Evolutionary conservation across 73 alveolate genomes (phyloP).

Genomic region (Halteria grandinella): DNA sequence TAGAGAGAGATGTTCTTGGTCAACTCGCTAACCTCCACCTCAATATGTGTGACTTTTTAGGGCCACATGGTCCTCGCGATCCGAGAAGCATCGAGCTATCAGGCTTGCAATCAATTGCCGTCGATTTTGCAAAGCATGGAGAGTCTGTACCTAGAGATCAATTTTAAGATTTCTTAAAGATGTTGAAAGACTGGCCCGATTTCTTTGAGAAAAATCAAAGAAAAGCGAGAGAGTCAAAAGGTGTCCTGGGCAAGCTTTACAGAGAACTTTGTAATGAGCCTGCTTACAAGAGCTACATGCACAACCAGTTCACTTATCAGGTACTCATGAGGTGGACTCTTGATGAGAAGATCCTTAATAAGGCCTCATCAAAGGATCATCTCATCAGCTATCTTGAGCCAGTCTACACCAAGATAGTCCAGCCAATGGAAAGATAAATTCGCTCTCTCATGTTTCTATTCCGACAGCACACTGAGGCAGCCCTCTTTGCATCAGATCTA

Average conservation of each 20-base stretch:
- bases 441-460: too few relatives aligned
- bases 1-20: slow-evolving; percentile 73
- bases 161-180: slow-evolving; percentile 2
- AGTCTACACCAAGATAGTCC: too few relatives aligned
- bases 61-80: slow-evolving; percentile 51
- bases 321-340: slow-evolving; percentile 1
- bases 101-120: slow-evolving; percentile 72
- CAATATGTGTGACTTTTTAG: slow-evolving; percentile 72
- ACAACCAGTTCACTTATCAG: background rate
- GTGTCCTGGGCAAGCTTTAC: slow-evolving; percentile 70
- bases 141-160: slow-evolving; percentile 33
- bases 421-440: too few relatives aligned
- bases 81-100: slow-evolving; percentile 69
- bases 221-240: slow-evolving; percentile 29
- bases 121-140: slow-evolving; percentile 83
- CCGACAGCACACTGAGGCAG: too few relatives aligned
- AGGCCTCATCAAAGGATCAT: too few relatives aligned
- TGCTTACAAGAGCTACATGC: slow-evolving; percentile 19
- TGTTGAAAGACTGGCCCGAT: slow-evolving; percentile 69
- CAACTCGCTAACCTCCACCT: slow-evolving; percentile 71
- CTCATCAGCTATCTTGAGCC: too few relatives aligned
- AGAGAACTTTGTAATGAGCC: slow-evolving; percentile 40
- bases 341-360: background rate
- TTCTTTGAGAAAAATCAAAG: slow-evolving; percentile 31
- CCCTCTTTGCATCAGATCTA: too few relatives aligned